Evolutionary conservation across 2,329 filamentous ascomycete species (phyloP).

Genomic region (Acarospora socialis): DNA sequence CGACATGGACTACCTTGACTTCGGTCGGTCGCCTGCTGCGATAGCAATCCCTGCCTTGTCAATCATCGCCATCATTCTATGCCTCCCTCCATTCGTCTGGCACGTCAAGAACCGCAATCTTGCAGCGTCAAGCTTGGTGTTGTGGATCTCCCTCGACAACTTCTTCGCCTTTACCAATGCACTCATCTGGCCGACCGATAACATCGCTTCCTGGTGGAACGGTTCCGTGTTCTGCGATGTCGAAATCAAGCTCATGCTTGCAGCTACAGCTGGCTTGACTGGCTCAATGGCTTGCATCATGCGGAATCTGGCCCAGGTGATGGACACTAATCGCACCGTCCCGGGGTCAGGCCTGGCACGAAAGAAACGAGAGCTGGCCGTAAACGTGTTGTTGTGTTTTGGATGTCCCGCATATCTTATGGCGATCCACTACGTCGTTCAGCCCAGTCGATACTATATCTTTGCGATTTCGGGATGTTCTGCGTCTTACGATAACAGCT

Average conservation of each 20-base stretch:
- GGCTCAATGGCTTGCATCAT: constrained; percentile 44
- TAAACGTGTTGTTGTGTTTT: constrained; percentile 44
- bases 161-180: constrained; percentile 46
- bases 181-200: constrained; percentile 48
- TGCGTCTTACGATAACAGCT: constrained; percentile 39
- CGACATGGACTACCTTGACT: constrained; percentile 5
- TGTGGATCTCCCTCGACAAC: constrained; percentile 43
- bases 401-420: constrained; percentile 41
- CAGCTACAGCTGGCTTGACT: constrained; percentile 37
- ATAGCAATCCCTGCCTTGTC: constrained; percentile 35
- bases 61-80: constrained; percentile 36
- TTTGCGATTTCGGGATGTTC: constrained; percentile 45
- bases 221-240: constrained; percentile 51
- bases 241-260: constrained; percentile 43
- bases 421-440: constrained; percentile 44
- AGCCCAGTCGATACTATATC: constrained; percentile 44
- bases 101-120: constrained; percentile 48
- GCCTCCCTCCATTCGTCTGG: constrained; percentile 43
- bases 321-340: constrained; percentile 43
- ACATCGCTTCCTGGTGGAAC: constrained; percentile 40
- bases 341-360: constrained; percentile 36
- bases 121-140: constrained; percentile 41
- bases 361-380: constrained; percentile 29
- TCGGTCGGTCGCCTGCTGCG: constrained; percentile 18
- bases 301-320: constrained; percentile 42